Evolutionary conservation across 352 stramenopile genomes (phyloP).

Genomic region (Globisporangium carolinianum): DNA sequence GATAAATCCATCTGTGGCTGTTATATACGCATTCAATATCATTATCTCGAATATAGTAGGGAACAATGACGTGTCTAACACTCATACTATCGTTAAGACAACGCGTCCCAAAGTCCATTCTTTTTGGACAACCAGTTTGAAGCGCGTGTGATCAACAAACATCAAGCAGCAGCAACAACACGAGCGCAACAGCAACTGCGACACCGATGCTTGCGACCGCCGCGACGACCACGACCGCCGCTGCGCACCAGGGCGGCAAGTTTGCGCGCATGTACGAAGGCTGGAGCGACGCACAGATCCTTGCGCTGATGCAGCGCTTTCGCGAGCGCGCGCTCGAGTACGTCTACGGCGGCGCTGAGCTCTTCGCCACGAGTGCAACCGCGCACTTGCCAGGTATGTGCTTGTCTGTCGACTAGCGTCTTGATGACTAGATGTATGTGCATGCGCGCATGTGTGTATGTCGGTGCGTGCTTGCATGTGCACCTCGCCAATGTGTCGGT

Average conservation of each 20-base stretch:
- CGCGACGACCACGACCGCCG: neutral
- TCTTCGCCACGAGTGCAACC: conserved; percentile 36
- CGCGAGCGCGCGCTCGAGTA: conserved; percentile 47
- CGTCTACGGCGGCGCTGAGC: conserved; percentile 42
- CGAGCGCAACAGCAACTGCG: neutral
- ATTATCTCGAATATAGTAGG: too few species aligned
- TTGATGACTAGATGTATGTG: neutral
- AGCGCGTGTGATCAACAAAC: too few species aligned
- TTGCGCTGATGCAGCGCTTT: conserved; percentile 42
- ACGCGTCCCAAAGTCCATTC: too few species aligned
- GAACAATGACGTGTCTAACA: too few species aligned
- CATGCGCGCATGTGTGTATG: neutral
- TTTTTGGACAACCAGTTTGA: too few species aligned
- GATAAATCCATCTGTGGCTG: too few species aligned
- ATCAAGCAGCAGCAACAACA: neutral
- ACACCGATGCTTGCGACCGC: neutral
- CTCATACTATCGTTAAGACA: too few species aligned
- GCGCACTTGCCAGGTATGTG: conserved; percentile 30
- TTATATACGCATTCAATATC: too few species aligned
- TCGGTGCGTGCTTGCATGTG: neutral
- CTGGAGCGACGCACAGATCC: conserved; percentile 50
- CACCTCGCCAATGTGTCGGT: neutral
- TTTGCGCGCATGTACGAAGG: conserved; percentile 21
- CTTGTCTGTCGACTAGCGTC: neutral
- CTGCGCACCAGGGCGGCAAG: conserved; percentile 14